These are phyloP conservation scores for Aspergillus sparsus DNA, from an alignment of 495 filamentous ascomycete genomes.

Conservation along the genomic window DNA sequence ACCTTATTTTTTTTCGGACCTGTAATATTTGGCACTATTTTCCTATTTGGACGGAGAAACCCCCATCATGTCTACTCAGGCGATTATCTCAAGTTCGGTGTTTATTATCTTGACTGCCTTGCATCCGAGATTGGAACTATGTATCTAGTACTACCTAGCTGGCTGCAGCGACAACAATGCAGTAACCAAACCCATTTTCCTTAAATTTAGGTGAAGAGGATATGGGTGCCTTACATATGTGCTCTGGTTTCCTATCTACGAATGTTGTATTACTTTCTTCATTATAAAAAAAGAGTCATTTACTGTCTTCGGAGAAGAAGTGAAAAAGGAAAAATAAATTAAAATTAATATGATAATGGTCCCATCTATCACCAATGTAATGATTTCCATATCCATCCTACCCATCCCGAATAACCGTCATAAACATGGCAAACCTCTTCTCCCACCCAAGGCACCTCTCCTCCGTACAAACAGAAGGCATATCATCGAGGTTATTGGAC, in stretches of 20 bases:
- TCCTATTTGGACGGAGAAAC: no score
- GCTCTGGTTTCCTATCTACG: no score
- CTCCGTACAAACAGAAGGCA: conserved; percentile 27
- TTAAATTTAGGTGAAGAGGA: not conserved
- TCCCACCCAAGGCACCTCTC: conserved; percentile 50
- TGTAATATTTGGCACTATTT: conserved; percentile 13
- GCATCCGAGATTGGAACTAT: no score
- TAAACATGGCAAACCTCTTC: conserved; percentile 51
- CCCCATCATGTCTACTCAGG: no score
- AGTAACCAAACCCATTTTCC: not conserved
- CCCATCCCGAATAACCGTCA: conserved; percentile 43
- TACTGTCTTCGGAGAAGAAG: not conserved
- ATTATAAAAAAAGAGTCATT: not conserved
- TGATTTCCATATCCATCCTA: not conserved
- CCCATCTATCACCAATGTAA: not conserved
- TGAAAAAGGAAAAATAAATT: not conserved
- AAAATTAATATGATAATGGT: not conserved
- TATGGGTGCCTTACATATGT: no score
- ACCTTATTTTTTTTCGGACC: not conserved
- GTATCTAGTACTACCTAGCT: no score
- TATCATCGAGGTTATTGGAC: conserved; percentile 22
- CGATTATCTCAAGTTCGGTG: no score
- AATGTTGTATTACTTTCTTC: not conserved
- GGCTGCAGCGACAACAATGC: no score
- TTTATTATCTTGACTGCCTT: no score